Evolutionary conservation across 2,329 filamentous ascomycete species (phyloP), one percentile per base, ranked within the genome.

Genomic region (Hypoxylon sp.): DNA sequence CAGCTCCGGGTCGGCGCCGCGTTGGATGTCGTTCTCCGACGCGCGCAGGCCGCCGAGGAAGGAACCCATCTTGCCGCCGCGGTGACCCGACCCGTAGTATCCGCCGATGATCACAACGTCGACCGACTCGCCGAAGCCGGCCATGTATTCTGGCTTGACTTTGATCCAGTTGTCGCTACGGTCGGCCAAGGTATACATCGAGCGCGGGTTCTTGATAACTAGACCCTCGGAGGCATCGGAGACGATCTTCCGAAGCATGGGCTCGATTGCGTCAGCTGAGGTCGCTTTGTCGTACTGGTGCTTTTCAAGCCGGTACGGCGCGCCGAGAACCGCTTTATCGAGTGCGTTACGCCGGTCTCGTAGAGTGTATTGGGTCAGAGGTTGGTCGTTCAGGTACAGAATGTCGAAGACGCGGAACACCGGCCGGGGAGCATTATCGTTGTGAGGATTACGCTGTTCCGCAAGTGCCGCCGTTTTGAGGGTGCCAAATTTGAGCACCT

Each of bases 141-240:
- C 89, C 94, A 98, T 97, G 77, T 99, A 99, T 68, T 99, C 95
- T 1, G 95, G 95, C 73, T 99, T 99, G 7, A 99, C 94, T 76
- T 99, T 99, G 79, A 97, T 90, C 95, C 95, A 99, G 77, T 97
- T 92, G 71, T 97, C 92, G 72, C 96, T 95, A 49, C 95, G 90
- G 69, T 92, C 91, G 73, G 97, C 97, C 8, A 98, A 84, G 6
- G 88, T 85, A 75, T 99, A 99, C 72, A 87, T 85, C 0, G 94
- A 97, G 4, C 90, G 85, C 6, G 95, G 95, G 67, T 97, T 98
- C 80, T 99, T 99, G 54, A 98, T 80, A 0, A 99, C 93, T 0
- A 98, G 82, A 1, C 95, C 95, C 76, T 98, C 95, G 0, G 91
- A 94, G 0, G 92, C 88, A 67, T 94, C 91, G 1, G 91, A 92